phyloP scores from a whole-genome alignment of 163 green algal species.

The Chlamydomonas reinhardtii region DNA sequence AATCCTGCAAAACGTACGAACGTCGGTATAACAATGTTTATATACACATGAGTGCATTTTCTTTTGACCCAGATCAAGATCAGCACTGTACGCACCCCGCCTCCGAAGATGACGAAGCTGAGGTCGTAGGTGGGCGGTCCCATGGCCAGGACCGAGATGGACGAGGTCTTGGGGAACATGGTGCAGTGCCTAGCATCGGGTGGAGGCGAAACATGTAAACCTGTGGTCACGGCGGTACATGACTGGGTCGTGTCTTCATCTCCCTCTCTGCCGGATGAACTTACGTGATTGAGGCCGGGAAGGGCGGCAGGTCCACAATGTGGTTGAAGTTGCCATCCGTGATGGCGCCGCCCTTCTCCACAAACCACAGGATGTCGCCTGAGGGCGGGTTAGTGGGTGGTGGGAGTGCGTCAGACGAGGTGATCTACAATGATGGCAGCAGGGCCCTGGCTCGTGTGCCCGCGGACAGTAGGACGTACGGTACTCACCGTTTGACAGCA shows the following conservation, averaged over 20 bases:
- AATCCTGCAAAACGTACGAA: background rate
- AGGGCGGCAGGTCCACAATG: background rate
- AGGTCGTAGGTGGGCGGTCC: background rate
- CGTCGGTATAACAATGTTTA: no score
- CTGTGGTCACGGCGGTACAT: no score
- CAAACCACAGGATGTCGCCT: conserved; percentile 4
- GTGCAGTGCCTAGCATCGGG: background rate
- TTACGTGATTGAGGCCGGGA: background rate
- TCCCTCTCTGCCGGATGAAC: background rate
- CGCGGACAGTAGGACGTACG: no score
- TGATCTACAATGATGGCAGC: no score
- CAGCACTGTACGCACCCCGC: background rate
- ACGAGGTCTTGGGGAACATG: background rate
- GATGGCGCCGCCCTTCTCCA: background rate
- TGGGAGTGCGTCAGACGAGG: no score
- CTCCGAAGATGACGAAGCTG: background rate
- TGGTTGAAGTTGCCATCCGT: background rate
- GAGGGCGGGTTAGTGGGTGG: no score
- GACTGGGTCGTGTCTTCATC: no score
- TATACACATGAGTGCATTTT: no score
- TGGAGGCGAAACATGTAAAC: no score
- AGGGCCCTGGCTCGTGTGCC: no score
- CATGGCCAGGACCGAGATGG: background rate
- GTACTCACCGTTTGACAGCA: background rate
- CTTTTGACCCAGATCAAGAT: no score